Evolutionary conservation across 1,284 basidiomycete species (phyloP), one percentile per base, ranked within the genome.

Genomic region (Anthracocystis panici-leucophaei): DNA sequence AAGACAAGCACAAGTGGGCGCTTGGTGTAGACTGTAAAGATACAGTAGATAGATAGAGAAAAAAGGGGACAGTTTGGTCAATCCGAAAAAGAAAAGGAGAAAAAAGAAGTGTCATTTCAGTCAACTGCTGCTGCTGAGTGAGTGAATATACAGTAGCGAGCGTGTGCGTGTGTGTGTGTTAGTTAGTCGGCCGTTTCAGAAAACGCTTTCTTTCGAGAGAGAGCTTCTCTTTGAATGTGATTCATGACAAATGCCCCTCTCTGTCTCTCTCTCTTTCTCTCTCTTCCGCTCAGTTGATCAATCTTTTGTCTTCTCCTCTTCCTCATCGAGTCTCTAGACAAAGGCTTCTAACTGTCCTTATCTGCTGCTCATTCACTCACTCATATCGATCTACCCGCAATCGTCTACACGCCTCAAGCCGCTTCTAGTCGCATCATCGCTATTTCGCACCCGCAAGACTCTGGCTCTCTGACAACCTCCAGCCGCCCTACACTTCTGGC

Each of bases 191-290:
- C 48, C 27, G 46, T 48, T n/a, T 48, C 27, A 25, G 23, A 29
- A 48, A n/a, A 48, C 14, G 21, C 23, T 20, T 49, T 38, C 35
- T 38, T 38, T 38, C 35, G 35, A 38, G 35, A 38, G 35, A 33
- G 31, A 10, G 31, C 31, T 33, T 33, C 35, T 38, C 18, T 29
- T 31, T 31, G 48, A 48, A 48, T 27, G 9, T 33, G 46, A 49
- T 49, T 49, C 48, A 33, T 49, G 48, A 49, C 48, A 49, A 49
- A 49, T n/a, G 48, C 48, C 29, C 29, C 46, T 48, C 10, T 9
- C 29, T 31, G 5, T 31, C 29, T 31, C 29, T 9, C 29, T 31
- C 29, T 31, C 29, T 31, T 9, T 9, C 29, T 33, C 35, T 38
- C 35, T 38, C 14, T 38, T 38, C n/a, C 29, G 48, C n/a, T 49